phyloP scores from a whole-genome alignment of 73 alveolate genomes.

The Paramecium tetraurelia region DNA sequence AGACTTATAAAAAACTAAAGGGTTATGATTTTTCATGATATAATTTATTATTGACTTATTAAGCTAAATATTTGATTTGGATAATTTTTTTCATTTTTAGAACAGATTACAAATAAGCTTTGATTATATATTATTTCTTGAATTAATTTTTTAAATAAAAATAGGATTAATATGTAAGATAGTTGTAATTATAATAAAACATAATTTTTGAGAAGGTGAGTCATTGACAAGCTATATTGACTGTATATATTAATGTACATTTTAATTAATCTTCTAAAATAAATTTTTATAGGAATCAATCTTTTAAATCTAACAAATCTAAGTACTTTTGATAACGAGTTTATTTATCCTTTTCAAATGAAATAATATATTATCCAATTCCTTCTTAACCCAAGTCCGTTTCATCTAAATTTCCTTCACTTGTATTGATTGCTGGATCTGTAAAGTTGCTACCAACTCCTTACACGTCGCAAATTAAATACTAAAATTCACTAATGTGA shows the following conservation, averaged over 20 bases:
- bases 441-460: slow-evolving; percentile 24
- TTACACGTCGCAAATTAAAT: background rate
- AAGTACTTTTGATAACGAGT: background rate
- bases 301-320: background rate
- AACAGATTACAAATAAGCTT: no score
- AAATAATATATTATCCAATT: background rate
- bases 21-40: background rate
- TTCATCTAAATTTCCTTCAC: background rate
- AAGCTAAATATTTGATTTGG: no score
- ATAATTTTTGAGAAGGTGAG: no score
- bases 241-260: no score
- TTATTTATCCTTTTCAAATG: background rate
- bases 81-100: no score
- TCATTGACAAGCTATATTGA: no score
- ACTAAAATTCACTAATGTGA: background rate
- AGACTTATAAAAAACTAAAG: background rate
- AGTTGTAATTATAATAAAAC: no score
- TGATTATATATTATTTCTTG: no score
- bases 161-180: no score
- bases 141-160: no score
- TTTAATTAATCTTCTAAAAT: no score
- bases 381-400: slow-evolving; percentile 1
- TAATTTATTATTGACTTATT: no score
- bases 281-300: background rate
- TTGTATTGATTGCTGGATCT: slow-evolving; percentile 21